Evolutionary conservation across 768 basidiomycete genomes (phyloP).

Genomic region (Psilocybe tampanensis): DNA sequence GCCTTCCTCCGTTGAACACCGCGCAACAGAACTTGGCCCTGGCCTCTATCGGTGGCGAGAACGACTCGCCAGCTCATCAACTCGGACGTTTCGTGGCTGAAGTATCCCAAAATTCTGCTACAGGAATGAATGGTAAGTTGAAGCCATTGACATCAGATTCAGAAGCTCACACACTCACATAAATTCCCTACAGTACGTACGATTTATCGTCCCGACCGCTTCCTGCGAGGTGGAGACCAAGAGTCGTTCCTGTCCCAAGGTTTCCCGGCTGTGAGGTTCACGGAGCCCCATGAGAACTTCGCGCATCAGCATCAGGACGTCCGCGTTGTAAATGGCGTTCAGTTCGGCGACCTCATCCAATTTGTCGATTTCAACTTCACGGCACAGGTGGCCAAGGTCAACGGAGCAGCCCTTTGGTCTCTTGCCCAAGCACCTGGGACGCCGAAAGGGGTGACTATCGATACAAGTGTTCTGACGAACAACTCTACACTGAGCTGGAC

Average conservation of each 20-base stretch:
- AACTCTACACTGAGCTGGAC: constrained; percentile 56
- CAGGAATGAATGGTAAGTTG: constrained; percentile 49
- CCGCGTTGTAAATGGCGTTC: constrained; percentile 48
- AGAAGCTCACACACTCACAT: background rate
- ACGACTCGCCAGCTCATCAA: constrained; percentile 55
- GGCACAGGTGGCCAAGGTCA: constrained; percentile 51
- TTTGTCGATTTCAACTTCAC: constrained; percentile 57
- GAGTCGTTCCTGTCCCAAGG: constrained; percentile 49
- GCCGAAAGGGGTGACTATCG: constrained; percentile 47
- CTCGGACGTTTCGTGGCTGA: constrained; percentile 53
- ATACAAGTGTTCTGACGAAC: constrained; percentile 50
- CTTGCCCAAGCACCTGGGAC: constrained; percentile 62
- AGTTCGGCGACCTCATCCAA: constrained; percentile 57
- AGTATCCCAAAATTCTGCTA: constrained; percentile 47
- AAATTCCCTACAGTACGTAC: constrained; percentile 40
- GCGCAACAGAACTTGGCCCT: constrained; percentile 34
- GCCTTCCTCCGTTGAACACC: constrained; percentile 49
- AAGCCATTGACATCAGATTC: background rate
- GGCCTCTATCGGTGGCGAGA: constrained; percentile 52
- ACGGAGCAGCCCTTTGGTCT: constrained; percentile 55
- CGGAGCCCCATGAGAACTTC: constrained; percentile 58
- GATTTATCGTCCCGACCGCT: constrained; percentile 55
- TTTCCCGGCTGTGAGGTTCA: constrained; percentile 57
- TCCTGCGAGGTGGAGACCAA: constrained; percentile 58
- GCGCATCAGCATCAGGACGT: constrained; percentile 62